Evolutionary conservation across 768 basidiomycete species (phyloP).

Genomic region (Hydnum rufescens): DNA sequence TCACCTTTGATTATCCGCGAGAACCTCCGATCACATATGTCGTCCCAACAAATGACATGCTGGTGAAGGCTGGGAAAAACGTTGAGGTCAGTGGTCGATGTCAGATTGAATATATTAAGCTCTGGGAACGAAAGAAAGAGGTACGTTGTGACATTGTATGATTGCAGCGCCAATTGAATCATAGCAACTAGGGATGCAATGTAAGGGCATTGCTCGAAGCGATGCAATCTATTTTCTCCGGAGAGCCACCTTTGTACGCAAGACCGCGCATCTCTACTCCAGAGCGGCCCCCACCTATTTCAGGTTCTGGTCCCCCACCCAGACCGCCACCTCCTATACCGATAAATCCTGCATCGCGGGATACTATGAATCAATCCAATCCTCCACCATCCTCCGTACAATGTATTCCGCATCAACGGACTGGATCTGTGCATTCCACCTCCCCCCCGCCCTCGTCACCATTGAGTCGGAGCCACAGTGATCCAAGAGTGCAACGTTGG

Average conservation of each 20-base stretch:
- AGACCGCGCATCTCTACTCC: constrained; percentile 27
- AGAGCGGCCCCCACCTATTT: constrained; percentile 7
- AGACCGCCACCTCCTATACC: too few species aligned
- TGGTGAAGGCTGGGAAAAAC: constrained; percentile 52
- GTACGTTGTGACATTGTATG: constrained; percentile 25
- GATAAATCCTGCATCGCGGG: constrained; percentile 11
- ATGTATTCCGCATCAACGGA: constrained; percentile 10
- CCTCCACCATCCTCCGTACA: constrained; percentile 9
- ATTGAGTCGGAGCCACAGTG: constrained; percentile 14
- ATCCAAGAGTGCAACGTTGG: too few species aligned
- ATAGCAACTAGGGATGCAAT: constrained; percentile 41
- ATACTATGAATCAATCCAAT: constrained; percentile 2
- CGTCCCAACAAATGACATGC: constrained; percentile 79
- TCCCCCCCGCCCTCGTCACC: constrained; percentile 1
- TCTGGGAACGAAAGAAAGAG: constrained; percentile 74
- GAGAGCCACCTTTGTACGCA: constrained; percentile 75
- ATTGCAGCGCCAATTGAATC: constrained; percentile 1
- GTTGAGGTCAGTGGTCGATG: constrained; percentile 71
- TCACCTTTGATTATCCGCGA: constrained; percentile 67
- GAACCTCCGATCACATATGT: constrained; percentile 76
- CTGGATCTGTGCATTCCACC: constrained; percentile 2
- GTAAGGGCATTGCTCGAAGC: constrained; percentile 54
- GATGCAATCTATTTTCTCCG: constrained; percentile 67
- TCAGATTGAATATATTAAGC: constrained; percentile 42
- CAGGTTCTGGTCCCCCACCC: constrained; percentile 11